A percentile compares a stretch with the other conserved stretches of the same genome.
Conservation (phyloP, 768 basidiomycete genomes). For the Hygrophorus russula region DNA sequence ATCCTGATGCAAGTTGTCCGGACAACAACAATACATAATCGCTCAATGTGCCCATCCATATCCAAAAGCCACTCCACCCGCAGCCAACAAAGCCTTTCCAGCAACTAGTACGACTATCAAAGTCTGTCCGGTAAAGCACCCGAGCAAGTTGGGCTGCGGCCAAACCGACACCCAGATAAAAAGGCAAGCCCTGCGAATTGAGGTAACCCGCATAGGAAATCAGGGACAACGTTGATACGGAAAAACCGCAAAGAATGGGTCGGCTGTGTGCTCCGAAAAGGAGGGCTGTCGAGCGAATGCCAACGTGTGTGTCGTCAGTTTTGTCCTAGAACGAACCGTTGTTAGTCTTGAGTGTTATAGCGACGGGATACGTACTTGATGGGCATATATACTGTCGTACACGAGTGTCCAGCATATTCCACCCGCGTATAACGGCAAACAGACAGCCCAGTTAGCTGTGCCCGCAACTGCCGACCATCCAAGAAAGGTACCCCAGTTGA, state of each 20-base stretch:
- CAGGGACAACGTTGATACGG: slow-evolving; percentile 59
- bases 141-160: slow-evolving; percentile 71
- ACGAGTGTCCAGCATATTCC: slow-evolving; percentile 91
- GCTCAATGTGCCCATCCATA: slow-evolving; percentile 69
- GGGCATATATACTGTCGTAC: slow-evolving; percentile 97
- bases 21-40: slow-evolving; percentile 45
- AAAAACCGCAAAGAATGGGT: slow-evolving; percentile 64
- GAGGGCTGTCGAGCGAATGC: slow-evolving; percentile 90
- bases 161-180: slow-evolving; percentile 68
- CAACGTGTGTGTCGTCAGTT: slow-evolving; percentile 72
- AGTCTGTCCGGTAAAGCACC: slow-evolving; percentile 65
- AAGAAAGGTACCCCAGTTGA: slow-evolving; percentile 94
- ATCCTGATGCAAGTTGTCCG: slow-evolving; percentile 3
- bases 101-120: slow-evolving; percentile 66
- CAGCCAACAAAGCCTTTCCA: slow-evolving; percentile 87
- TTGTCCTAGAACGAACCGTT: slow-evolving; percentile 59
- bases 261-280: slow-evolving; percentile 75
- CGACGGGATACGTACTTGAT: slow-evolving; percentile 52
- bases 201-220: slow-evolving; percentile 73
- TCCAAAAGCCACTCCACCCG: slow-evolving; percentile 80
- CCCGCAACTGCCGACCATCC: slow-evolving; percentile 95
- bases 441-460: slow-evolving; percentile 67
- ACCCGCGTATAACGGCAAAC: slow-evolving; percentile 81
- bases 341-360: neutral
- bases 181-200: slow-evolving; percentile 65